These are phyloP conservation scores for Tylopilus sp. DNA, from an alignment of 1,284 basidiomycete genomes.

Conservation along the genomic window DNA sequence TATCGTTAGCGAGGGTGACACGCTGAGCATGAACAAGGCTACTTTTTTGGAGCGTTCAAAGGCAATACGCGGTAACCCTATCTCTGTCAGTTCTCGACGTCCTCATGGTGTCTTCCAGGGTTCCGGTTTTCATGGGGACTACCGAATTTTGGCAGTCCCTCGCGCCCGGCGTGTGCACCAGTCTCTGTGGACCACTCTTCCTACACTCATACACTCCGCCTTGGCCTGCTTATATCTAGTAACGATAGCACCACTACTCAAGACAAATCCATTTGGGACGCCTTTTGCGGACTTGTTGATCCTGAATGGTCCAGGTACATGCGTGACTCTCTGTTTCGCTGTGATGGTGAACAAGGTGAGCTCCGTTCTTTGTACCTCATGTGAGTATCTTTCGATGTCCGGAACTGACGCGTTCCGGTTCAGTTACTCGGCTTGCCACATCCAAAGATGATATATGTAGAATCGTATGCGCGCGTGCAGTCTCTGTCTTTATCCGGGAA, in stretches of 20 bases:
- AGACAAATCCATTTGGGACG: slow-evolving; percentile 19
- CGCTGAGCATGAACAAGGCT: slow-evolving; percentile 73
- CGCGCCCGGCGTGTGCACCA: slow-evolving; percentile 86
- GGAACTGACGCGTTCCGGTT: slow-evolving; percentile 5
- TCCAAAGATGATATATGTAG: slow-evolving; percentile 84
- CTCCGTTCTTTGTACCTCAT: slow-evolving; percentile 13
- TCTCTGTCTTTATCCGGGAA: slow-evolving; percentile 83
- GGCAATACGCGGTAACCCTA: slow-evolving; percentile 13
- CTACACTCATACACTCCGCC: slow-evolving; percentile 63
- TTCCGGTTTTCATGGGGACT: slow-evolving; percentile 26
- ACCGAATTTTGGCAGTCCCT: slow-evolving; percentile 65
- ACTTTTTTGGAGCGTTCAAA: slow-evolving; percentile 56
- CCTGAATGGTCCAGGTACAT: slow-evolving; percentile 95
- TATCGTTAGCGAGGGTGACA: slow-evolving; percentile 80
- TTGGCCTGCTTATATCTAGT: slow-evolving; percentile 53
- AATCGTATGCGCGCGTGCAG: slow-evolving; percentile 89
- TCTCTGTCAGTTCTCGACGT: slow-evolving; percentile 18
- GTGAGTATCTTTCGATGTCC: background rate
- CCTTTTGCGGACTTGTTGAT: slow-evolving; percentile 77
- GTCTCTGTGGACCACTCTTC: slow-evolving; percentile 61
- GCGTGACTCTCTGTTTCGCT: slow-evolving; percentile 74
- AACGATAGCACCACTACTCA: slow-evolving; percentile 47
- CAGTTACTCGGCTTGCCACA: slow-evolving; percentile 75
- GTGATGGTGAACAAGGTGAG: slow-evolving; percentile 75
- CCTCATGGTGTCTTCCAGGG: slow-evolving; percentile 18